Conservation (phyloP, 2,329 filamentous ascomycete genomes). For the Rutstroemia sp. region DNA sequence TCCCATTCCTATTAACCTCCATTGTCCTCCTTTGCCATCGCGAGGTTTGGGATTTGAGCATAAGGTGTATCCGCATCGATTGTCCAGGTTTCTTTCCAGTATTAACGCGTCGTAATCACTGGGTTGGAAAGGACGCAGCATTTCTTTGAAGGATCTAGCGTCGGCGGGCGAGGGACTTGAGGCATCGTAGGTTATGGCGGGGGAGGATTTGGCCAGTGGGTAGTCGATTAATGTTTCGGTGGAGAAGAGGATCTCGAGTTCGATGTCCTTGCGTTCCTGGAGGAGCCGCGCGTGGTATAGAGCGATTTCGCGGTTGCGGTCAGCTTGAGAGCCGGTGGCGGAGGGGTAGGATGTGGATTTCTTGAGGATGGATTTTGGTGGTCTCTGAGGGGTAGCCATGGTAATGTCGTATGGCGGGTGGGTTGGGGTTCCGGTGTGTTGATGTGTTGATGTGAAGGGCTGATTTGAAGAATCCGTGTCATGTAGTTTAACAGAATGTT, state of each 20-base stretch:
- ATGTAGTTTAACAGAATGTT: neutral
- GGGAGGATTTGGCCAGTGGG: conserved; percentile 36
- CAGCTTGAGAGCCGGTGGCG: conserved; percentile 34
- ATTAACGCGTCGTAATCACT: conserved; percentile 85
- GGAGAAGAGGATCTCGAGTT: conserved; percentile 67
- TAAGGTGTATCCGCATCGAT: conserved; percentile 75
- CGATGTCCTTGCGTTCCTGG: conserved; percentile 72
- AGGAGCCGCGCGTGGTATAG: conserved; percentile 76
- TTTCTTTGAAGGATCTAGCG: conserved; percentile 53
- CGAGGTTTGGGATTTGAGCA: conserved; percentile 60
- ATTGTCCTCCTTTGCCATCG: conserved; percentile 51
- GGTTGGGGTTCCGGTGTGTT: neutral
- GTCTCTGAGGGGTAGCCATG: conserved; percentile 22
- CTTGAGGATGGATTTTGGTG: conserved; percentile 54
- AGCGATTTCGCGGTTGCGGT: conserved; percentile 54
- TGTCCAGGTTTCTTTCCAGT: conserved; percentile 78
- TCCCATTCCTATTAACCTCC: conserved; percentile 53
- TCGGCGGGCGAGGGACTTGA: conserved; percentile 51
- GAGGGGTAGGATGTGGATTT: conserved; percentile 41
- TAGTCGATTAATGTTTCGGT: conserved; percentile 47
- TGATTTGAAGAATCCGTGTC: neutral
- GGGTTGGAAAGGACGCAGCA: conserved; percentile 70
- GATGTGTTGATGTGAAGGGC: neutral
- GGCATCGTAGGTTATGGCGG: conserved; percentile 35
- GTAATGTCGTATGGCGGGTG: neutral